Evolutionary conservation across 768 basidiomycete genomes (phyloP).

Genomic region (Cyathus striatus): DNA sequence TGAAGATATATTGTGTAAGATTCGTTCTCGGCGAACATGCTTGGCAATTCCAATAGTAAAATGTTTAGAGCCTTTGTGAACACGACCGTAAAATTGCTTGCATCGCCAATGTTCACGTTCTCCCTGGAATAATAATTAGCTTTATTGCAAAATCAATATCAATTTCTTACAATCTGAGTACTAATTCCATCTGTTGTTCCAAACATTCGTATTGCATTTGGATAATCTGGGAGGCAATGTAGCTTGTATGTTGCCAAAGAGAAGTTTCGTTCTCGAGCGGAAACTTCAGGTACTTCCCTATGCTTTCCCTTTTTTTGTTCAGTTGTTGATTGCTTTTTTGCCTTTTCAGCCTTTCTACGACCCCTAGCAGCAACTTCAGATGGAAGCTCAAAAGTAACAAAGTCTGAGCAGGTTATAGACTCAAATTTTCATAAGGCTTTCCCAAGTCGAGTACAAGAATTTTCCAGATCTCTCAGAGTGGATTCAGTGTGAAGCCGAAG

Average conservation of each 20-base stretch:
- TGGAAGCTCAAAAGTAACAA: slow-evolving; percentile 22
- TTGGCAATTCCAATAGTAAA: slow-evolving; percentile 4
- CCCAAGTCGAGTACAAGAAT: slow-evolving; percentile 17
- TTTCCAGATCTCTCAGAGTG: slow-evolving; percentile 9
- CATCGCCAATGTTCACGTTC: slow-evolving; percentile 6
- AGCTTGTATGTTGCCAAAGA: slow-evolving; percentile 14
- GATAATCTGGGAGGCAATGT: slow-evolving; percentile 18
- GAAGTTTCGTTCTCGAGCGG: slow-evolving; percentile 2
- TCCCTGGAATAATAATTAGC: slow-evolving; percentile 3
- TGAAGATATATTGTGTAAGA: too few relatives aligned
- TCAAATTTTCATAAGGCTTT: slow-evolving; percentile 15
- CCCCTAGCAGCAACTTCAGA: slow-evolving; percentile 18
- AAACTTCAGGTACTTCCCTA: background rate
- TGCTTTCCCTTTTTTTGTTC: background rate
- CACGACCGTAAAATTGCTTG: slow-evolving; percentile 7
- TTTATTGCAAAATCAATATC: background rate
- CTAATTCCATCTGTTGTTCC: slow-evolving; percentile 11
- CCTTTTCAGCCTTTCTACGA: slow-evolving; percentile 10
- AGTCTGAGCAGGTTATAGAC: slow-evolving; percentile 11
- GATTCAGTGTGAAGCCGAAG: slow-evolving; percentile 22
- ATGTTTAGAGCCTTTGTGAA: slow-evolving; percentile 5
- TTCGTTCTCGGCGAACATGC: slow-evolving; percentile 7
- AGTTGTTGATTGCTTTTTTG: background rate
- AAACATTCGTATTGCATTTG: slow-evolving; percentile 3
- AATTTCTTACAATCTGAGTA: slow-evolving; percentile 10